Evolutionary conservation across 2,329 filamentous ascomycete genomes (phyloP).

Genomic region (Sordariomycetes sp.): DNA sequence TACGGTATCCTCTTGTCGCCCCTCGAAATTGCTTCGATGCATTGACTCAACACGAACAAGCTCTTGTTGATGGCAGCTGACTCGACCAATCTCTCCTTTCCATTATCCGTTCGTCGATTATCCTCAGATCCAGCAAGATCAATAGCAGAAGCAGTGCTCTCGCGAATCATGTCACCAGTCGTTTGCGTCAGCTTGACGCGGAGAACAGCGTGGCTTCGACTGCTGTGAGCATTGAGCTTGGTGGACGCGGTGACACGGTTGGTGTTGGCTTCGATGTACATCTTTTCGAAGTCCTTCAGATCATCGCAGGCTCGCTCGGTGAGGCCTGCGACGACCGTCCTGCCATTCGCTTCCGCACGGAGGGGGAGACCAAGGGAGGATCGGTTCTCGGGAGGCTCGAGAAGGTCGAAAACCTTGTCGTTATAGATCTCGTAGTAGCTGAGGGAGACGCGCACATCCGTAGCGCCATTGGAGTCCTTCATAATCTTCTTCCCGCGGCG

Average conservation of each 20-base stretch:
- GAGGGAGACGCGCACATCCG: slow-evolving; percentile 63
- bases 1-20: slow-evolving; percentile 77
- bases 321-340: slow-evolving; percentile 78
- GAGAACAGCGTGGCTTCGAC: slow-evolving; percentile 81
- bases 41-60: slow-evolving; percentile 87
- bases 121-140: slow-evolving; percentile 94
- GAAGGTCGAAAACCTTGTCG: slow-evolving; percentile 86
- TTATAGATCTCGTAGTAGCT: slow-evolving; percentile 98
- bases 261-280: slow-evolving; percentile 88
- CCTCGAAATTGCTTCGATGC: slow-evolving; percentile 83
- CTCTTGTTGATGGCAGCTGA: slow-evolving; percentile 97
- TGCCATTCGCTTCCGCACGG: slow-evolving; percentile 77
- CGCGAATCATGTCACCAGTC: slow-evolving; percentile 55
- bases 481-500: slow-evolving; percentile 75
- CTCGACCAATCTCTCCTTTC: slow-evolving; percentile 85
- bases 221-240: slow-evolving; percentile 87
- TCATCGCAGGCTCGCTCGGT: slow-evolving; percentile 75
- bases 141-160: slow-evolving; percentile 87
- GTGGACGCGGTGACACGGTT: slow-evolving; percentile 85
- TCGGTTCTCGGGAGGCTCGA: slow-evolving; percentile 81
- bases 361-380: slow-evolving; percentile 72
- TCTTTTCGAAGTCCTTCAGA: slow-evolving; percentile 78
- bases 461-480: slow-evolving; percentile 66
- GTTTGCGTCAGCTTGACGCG: slow-evolving; percentile 81
- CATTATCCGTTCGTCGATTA: slow-evolving; percentile 89